Evolutionary conservation across 306 rosid species (phyloP).

Genomic region (Nissolia schottii): DNA sequence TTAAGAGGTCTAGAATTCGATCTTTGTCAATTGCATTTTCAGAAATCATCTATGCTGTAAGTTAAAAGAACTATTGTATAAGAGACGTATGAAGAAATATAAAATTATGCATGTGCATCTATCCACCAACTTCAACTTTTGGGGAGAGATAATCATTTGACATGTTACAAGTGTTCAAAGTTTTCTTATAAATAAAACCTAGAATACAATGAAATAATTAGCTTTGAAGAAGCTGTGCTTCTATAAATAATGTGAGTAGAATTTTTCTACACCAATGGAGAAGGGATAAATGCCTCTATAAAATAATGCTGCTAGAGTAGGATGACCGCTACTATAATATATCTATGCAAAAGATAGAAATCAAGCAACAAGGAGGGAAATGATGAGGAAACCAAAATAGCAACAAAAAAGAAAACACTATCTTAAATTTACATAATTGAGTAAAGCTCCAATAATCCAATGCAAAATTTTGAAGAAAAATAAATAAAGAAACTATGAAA

Average conservation of each 20-base stretch:
- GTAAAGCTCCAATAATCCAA: not conserved
- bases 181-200: too few relatives aligned
- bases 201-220: not conserved
- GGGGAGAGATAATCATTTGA: too few relatives aligned
- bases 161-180: too few relatives aligned
- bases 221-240: not conserved
- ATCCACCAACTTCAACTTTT: too few relatives aligned
- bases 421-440: not conserved
- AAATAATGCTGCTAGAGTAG: not conserved
- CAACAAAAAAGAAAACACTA: conserved; percentile 16
- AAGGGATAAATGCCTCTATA: too few relatives aligned
- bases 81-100: too few relatives aligned
- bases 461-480: not conserved
- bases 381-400: not conserved
- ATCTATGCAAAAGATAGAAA: not conserved
- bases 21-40: too few relatives aligned
- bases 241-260: not conserved
- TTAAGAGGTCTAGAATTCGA: too few relatives aligned
- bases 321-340: not conserved
- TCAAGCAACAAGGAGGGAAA: not conserved
- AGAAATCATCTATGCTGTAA: too few relatives aligned
- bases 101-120: too few relatives aligned
- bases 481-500: too few relatives aligned
- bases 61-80: too few relatives aligned
- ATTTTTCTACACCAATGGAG: not conserved